phyloP scores from a whole-genome alignment of 495 filamentous ascomycete species.

The Pyronema omphalodes region DNA sequence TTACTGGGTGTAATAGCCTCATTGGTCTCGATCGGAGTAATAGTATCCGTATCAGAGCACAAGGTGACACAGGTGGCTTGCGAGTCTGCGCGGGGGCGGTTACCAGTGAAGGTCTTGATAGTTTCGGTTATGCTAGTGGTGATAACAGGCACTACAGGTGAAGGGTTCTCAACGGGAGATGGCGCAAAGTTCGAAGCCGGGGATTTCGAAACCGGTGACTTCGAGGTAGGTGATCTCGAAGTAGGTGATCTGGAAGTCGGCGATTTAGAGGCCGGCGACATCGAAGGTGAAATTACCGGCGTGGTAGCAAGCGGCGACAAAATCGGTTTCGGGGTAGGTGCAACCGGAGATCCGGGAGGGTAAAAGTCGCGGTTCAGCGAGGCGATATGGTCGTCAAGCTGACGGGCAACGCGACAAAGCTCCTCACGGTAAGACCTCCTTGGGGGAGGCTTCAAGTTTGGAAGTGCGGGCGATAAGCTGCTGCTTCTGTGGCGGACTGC shows the following conservation, averaged over 20 bases:
- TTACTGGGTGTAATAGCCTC: constrained; percentile 21
- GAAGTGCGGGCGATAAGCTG: constrained; percentile 16
- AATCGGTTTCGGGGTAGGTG: too few relatives aligned
- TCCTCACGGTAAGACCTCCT: constrained; percentile 19
- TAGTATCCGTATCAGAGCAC: constrained; percentile 23
- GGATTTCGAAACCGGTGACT: constrained; percentile 7
- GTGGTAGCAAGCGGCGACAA: too few relatives aligned
- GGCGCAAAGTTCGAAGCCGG: neutral
- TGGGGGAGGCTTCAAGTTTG: constrained; percentile 11
- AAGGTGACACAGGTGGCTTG: constrained; percentile 24
- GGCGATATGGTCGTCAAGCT: constrained; percentile 23
- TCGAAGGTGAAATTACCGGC: too few relatives aligned
- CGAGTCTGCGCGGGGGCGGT: constrained; percentile 19
- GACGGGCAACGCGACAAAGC: constrained; percentile 17
- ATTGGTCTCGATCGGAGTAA: constrained; percentile 20
- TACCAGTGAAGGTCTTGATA: constrained; percentile 2
- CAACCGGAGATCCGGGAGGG: neutral
- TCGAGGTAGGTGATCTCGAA: neutral
- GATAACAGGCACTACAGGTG: too few relatives aligned
- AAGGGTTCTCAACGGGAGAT: neutral
- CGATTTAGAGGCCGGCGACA: neutral
- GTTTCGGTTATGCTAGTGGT: neutral
- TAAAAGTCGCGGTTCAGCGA: constrained; percentile 14
- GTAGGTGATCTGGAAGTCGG: too few relatives aligned
- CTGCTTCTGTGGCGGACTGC: constrained; percentile 19